These are phyloP conservation scores for Mycena pura DNA, from an alignment of 768 basidiomycete genomes.

Conservation along the genomic window DNA sequence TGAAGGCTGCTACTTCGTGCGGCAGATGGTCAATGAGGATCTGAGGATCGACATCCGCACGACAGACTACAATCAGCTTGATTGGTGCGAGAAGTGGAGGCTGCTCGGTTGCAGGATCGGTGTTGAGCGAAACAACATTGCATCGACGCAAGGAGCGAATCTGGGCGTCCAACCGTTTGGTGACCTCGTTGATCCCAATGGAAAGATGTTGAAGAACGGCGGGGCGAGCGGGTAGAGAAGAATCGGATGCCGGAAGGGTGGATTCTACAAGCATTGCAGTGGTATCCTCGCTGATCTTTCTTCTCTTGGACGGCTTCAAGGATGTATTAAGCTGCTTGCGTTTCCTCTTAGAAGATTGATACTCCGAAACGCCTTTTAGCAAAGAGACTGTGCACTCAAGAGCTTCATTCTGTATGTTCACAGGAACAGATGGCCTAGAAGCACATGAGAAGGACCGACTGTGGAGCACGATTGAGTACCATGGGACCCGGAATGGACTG, in stretches of 20 bases:
- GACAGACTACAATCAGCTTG: conserved; percentile 70
- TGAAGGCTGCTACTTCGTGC: conserved; percentile 77
- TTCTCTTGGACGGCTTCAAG: conserved; percentile 28
- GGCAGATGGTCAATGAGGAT: conserved; percentile 78
- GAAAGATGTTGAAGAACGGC: conserved; percentile 54
- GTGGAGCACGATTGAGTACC: conserved; percentile 49
- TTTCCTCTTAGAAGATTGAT: conserved; percentile 47
- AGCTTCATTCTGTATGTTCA: conserved; percentile 66
- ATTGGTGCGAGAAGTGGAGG: conserved; percentile 34
- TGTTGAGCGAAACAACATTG: conserved; percentile 36
- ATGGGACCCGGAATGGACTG: conserved; percentile 73
- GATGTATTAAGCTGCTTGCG: conserved; percentile 42
- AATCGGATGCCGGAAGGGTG: background rate
- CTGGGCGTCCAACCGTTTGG: conserved; percentile 71
- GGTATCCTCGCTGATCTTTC: conserved; percentile 20
- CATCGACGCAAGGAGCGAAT: conserved; percentile 40
- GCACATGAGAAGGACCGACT: conserved; percentile 7
- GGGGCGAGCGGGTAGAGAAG: conserved; percentile 35
- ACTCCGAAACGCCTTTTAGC: conserved; percentile 57
- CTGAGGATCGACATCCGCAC: conserved; percentile 76
- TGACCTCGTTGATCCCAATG: conserved; percentile 84
- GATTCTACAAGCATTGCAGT: background rate
- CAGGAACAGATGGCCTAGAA: conserved; percentile 66
- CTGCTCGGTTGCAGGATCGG: conserved; percentile 16
- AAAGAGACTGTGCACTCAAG: conserved; percentile 57